Percentiles rank a stretch among this genome's conserved stretches.
These are phyloP conservation scores for Adansonia grandidieri DNA, from an alignment of 441 rosid genomes.

Conservation along the genomic window DNA sequence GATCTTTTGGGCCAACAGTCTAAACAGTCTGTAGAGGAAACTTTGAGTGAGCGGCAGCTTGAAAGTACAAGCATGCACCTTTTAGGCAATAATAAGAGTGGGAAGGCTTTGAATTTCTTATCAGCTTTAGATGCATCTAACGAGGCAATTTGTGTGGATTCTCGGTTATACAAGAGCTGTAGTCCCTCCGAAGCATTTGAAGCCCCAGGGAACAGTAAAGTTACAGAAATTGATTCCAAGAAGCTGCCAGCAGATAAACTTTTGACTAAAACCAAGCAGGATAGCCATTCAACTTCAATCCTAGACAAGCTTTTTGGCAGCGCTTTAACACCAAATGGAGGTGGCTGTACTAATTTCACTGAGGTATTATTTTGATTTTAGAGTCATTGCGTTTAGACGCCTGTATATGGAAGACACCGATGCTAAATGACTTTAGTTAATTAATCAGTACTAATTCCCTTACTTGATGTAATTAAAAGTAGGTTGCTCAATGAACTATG, in stretches of 20 bases:
- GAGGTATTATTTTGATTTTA: conserved; percentile 53
- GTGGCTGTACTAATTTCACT: conserved; percentile 46
- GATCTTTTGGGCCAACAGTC: conserved; percentile 41
- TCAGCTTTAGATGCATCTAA: conserved; percentile 47
- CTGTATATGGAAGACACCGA: neutral
- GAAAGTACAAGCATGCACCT: conserved; percentile 38
- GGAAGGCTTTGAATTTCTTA: conserved; percentile 41
- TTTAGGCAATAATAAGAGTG: conserved; percentile 37
- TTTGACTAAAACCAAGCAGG: conserved; percentile 44
- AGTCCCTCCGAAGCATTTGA: conserved; percentile 47
- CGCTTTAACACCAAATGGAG: conserved; percentile 56
- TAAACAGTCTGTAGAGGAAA: conserved; percentile 30
- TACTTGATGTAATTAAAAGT: neutral
- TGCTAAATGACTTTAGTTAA: neutral
- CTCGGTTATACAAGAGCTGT: conserved; percentile 41
- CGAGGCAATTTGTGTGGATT: conserved; percentile 40
- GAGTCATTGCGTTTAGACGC: neutral
- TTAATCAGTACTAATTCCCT: neutral
- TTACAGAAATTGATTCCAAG: conserved; percentile 47
- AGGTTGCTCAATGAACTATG: neutral
- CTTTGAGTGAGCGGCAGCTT: conserved; percentile 41
- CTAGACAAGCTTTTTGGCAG: conserved; percentile 79
- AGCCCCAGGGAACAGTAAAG: conserved; percentile 41
- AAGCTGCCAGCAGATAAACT: conserved; percentile 41
- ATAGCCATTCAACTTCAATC: conserved; percentile 60